Evolutionary conservation across 225 moss, liverwort and hornwort species (phyloP), one percentile per base, ranked within the genome.

Genomic region (Anthoceros angustus): DNA sequence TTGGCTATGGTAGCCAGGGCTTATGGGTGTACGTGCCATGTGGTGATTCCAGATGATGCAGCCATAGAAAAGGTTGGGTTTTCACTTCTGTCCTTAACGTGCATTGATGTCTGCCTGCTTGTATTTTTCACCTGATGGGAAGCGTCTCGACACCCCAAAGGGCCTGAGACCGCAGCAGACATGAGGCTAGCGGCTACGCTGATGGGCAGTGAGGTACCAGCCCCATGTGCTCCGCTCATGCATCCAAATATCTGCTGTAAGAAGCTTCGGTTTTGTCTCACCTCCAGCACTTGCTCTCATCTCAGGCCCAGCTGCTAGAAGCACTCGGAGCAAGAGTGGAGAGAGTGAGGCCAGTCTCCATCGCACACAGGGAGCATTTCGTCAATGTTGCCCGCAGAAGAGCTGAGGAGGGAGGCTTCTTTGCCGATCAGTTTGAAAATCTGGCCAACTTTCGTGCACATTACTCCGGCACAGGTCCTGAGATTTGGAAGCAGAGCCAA

Each of bases 391-490:
- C 98, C 62, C 82, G 83, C 70, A 84, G 83, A 73, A 84, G 89
- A 42, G 98, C 92, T 40, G 66, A 70, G 42, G 63, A 62, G 61
- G 80, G 87, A 80, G 76, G 87, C 66, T 75, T 87, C 78, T 98
- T 98, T 76, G 88, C 98, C 5, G 86, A 98, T 68, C 98, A 98
- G 62, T 98, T 98, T 80, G 98, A 98, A 65, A 92, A 92, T 72
- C 74, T 98, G 62, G 92, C 92, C 65, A 92, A 92, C 55, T 98
- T 89, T 65, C 83, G 89, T 55, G 88, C 92, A 63, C 92, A 92
- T 72, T 92, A 81, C 26, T 84, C 83, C 72, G 92, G 92, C 45
- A 98, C 92, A 38, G 98, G 87, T 73, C 98, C 98, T 72, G 98
- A 98, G 73, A 84, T 98, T 76, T 98, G 92, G 98, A 67, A 73